Conservation (phyloP, 345 rosid genomes). For the Hevea brasiliensis region DNA sequence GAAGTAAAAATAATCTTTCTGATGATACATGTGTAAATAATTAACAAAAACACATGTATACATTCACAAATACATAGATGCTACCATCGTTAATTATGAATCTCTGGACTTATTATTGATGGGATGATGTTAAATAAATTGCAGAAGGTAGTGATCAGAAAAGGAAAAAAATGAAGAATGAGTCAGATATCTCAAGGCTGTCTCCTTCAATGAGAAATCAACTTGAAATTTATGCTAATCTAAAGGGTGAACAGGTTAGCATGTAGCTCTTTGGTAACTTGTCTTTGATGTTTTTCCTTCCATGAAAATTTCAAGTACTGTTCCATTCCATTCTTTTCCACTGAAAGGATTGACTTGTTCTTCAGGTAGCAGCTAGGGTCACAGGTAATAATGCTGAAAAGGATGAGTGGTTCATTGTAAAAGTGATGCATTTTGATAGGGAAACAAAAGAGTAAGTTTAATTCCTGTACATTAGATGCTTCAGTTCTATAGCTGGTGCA, state of each 20-base stretch:
- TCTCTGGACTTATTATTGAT: constrained; percentile 7
- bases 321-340: constrained; percentile 11
- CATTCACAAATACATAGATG: neutral
- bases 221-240: constrained; percentile 63
- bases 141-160: constrained; percentile 80
- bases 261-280: constrained; percentile 12
- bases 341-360: constrained; percentile 18
- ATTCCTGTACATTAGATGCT: constrained; percentile 4
- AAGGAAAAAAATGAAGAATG: constrained; percentile 71
- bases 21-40: neutral
- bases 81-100: neutral
- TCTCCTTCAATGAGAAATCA: constrained; percentile 67
- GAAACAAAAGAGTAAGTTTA: constrained; percentile 85
- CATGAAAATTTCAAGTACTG: constrained; percentile 1
- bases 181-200: constrained; percentile 65
- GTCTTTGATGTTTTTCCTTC: neutral
- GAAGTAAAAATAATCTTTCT: neutral
- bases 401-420: constrained; percentile 92
- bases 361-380: constrained; percentile 93
- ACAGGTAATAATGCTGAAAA: constrained; percentile 73
- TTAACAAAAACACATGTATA: neutral
- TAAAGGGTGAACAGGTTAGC: constrained; percentile 89
- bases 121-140: constrained; percentile 38
- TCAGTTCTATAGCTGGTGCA: neutral
- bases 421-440: constrained; percentile 85